Base-by-base conservation (phyloP, 2,329 filamentous ascomycete species). In the Botrytis pseudocinerea region DNA sequence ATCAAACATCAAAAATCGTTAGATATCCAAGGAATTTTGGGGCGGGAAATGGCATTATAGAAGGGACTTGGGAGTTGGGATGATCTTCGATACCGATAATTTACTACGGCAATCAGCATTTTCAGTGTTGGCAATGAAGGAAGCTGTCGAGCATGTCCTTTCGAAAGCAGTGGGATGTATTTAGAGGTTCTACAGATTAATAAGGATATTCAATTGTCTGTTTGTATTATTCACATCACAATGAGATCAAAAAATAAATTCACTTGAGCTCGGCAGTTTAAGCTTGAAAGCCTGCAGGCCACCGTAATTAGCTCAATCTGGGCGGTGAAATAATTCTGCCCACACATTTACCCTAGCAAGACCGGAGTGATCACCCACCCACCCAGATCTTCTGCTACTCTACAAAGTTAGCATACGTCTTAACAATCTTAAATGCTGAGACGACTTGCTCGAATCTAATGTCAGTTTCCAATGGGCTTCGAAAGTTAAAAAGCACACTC, bases 1-100 rank as follows among this genome's bases (percentile, higher is more conserved):
- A 14, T 20, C 69, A 32, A 78, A 79, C 70, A 69, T 72, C 7
- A 80, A 78, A 69, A 61, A 73, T 16, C 64, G 76, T 42, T 78
- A 75, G 70, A 57, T 59, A 59, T 60, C 48, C 63, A 68, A 18
- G 35, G 46, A 35, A 38, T 59, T 60, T 44, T 62, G 40, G 10
- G 8, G 44, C 35, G 40, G n/a, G 40, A 32, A 72, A 68, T 42
- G 44, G 28, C 18, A 59, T 68, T 32, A 32, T 38, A 54, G 35
- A 65, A 42, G 28, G 32, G 16, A 42, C 59, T 57, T 18, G 61
- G 69, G 46, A 57, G 61, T 71, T 28, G 40, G 35, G n/a, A 35
- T 66, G 25, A 42, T 71, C 28, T 51, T 64, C 65, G 18, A 38
- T 64, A 63, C 16, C 18, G 42, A 48, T 70, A 38, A 40, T 64